These are phyloP conservation scores for Solanum chilense DNA, from an alignment of 257 asterid genomes.

Conservation along the genomic window DNA sequence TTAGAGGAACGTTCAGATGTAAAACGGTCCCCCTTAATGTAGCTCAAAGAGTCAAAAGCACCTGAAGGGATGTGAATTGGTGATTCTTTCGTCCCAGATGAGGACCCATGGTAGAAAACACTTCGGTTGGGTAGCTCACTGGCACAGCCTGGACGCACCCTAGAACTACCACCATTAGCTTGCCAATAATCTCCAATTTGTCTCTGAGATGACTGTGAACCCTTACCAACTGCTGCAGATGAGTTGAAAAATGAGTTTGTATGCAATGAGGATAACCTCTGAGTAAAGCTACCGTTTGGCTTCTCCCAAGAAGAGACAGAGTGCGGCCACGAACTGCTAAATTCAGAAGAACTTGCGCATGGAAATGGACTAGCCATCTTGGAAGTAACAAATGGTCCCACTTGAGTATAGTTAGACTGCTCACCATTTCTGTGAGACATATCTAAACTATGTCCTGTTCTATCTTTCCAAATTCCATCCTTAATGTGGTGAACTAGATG, in stretches of 20 bases:
- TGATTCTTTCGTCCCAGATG: slow-evolving; percentile 39
- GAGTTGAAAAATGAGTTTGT: slow-evolving; percentile 29
- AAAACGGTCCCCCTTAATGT: slow-evolving; percentile 18
- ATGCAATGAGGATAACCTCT: slow-evolving; percentile 29
- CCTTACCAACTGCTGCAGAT: slow-evolving; percentile 26
- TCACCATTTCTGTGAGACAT: slow-evolving; percentile 22
- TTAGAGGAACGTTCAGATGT: slow-evolving; percentile 17
- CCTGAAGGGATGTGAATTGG: slow-evolving; percentile 18
- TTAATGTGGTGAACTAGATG: slow-evolving; percentile 29
- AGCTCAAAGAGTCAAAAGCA: slow-evolving; percentile 21
- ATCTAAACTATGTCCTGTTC: slow-evolving; percentile 23
- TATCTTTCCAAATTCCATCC: slow-evolving; percentile 44
- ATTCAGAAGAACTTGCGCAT: slow-evolving; percentile 25
- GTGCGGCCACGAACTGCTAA: slow-evolving; percentile 40
- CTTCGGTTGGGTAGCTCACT: slow-evolving; percentile 13
- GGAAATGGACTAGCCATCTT: slow-evolving; percentile 33
- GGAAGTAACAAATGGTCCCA: slow-evolving; percentile 36
- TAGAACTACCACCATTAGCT: slow-evolving; percentile 21
- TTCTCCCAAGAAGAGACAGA: slow-evolving; percentile 50
- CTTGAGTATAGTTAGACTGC: slow-evolving; percentile 20
- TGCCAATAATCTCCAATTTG: slow-evolving; percentile 41
- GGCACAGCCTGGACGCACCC: slow-evolving; percentile 16
- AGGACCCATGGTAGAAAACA: slow-evolving; percentile 56
- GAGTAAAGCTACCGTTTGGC: slow-evolving; percentile 39
- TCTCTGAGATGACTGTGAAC: slow-evolving; percentile 24